Evolutionary conservation across 768 basidiomycete genomes (phyloP).

Genomic region (Hygrophorus pudorinus): DNA sequence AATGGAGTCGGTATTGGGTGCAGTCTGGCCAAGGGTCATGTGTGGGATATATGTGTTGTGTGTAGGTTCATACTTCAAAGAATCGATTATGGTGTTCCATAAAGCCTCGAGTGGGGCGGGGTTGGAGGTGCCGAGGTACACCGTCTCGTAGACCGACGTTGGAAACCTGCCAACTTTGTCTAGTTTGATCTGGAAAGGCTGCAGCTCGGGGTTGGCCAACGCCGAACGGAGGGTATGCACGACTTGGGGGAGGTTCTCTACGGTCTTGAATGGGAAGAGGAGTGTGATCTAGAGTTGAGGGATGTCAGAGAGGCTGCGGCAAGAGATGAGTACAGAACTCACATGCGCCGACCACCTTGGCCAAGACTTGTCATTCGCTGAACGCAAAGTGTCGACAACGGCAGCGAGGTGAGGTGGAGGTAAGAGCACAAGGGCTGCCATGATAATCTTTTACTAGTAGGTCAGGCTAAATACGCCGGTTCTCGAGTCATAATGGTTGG

Average conservation of each 20-base stretch:
- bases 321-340: not conserved
- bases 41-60: not conserved
- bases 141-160: slow-evolving; percentile 1
- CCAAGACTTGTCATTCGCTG: slow-evolving; percentile 5
- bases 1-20: slow-evolving; percentile 2
- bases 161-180: slow-evolving; percentile 3
- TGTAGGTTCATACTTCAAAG: not conserved
- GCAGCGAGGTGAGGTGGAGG: slow-evolving; percentile 2
- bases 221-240: not conserved
- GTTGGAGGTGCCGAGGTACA: slow-evolving; percentile 4
- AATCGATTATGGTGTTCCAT: slow-evolving; percentile 1
- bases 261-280: slow-evolving; percentile 1
- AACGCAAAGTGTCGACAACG: slow-evolving; percentile 3
- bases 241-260: not conserved
- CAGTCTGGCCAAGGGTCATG: slow-evolving; percentile 6
- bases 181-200: slow-evolving; percentile 1
- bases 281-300: not conserved
- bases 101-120: not conserved
- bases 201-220: not conserved
- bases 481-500: no score
- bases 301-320: not conserved
- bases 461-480: no score
- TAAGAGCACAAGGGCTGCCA: slow-evolving; percentile 2
- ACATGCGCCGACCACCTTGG: slow-evolving; percentile 6
- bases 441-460: not conserved